Base-by-base conservation (phyloP, 805 yeast species). In the Starmerella vaccinii region DNA sequence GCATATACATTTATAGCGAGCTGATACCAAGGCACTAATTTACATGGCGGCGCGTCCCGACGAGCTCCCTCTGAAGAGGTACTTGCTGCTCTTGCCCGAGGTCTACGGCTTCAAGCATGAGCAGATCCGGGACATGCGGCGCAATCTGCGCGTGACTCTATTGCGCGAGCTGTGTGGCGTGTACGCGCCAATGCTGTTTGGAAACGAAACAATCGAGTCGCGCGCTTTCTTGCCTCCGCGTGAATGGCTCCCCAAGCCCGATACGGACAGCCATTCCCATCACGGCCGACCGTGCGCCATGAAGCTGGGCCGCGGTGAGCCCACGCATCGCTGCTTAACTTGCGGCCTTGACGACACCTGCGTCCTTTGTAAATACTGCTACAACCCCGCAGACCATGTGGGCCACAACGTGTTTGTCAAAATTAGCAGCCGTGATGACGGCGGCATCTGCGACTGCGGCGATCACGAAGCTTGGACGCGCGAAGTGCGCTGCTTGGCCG, bases 381-480 rank as follows among this genome's bases (percentile, higher is more conserved):
- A 72, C 66, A 77, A 80, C 46, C 77, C 80, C 2, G 78, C 76
- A 4, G 72, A 75, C 49, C 97, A 89, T 65, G 61, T 63, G 32
- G 90, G 79, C 41, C 97, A 89, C 64, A 76, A 78, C 43, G 80
- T 84, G 8, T 76, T 80, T 50, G 75, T 79, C 16, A 71, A 77
- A 35, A 77, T 84, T 6, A 77, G 76, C 39, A 71, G 84, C 47
- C 59, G 66, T 21, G 82, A 73, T 52, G 77, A 77, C 51, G 85
- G 89, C 34, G 92, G 92, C 0, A 83, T 82, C 18, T 84, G 94
- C 63, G 95, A 86, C 61, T 86, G 95, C 64, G 95, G 95, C 4
- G 95, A 87, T 60, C 77, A 80, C 0, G 95, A 84, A 61, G 94
- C 94, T 0, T 87, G 94, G 88, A 74, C 70, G 4, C 65, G 64